phyloP scores from a whole-genome alignment of 23 red algal species.

The Gracilaria gracilis region DNA sequence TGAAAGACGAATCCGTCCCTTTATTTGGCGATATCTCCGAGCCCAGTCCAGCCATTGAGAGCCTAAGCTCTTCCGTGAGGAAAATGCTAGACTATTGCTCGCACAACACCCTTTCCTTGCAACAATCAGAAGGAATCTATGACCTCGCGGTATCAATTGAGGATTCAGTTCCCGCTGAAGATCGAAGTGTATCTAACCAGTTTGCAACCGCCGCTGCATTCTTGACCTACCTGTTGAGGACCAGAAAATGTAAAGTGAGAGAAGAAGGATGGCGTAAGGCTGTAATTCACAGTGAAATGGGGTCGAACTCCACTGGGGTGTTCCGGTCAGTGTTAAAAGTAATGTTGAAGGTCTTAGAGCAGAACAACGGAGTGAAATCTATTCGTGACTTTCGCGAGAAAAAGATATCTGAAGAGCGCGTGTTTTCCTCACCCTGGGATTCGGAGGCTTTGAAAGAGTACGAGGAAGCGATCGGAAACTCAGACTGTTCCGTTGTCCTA shows the following conservation, averaged over 20 bases:
- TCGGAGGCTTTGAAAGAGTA: conserved; percentile 1
- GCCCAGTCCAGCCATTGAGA: too few relatives aligned
- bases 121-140: neutral
- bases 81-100: neutral
- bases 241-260: neutral
- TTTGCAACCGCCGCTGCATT: neutral
- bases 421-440: neutral
- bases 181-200: neutral
- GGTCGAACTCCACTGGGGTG: neutral
- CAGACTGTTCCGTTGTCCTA: neutral
- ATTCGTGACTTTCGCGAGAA: neutral
- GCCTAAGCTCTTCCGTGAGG: neutral
- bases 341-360: neutral
- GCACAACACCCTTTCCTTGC: neutral
- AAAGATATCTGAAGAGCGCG: neutral
- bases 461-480: neutral
- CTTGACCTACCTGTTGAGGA: neutral
- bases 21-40: too few relatives aligned
- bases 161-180: neutral
- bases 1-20: too few relatives aligned
- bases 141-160: neutral
- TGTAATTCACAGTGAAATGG: neutral
- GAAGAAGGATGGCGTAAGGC: conserved; percentile 1
- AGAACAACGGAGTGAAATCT: neutral
- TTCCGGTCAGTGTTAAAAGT: neutral